Evolutionary conservation across 169 alveolate genomes (phyloP).

Genomic region (Plasmodium falciparum): DNA sequence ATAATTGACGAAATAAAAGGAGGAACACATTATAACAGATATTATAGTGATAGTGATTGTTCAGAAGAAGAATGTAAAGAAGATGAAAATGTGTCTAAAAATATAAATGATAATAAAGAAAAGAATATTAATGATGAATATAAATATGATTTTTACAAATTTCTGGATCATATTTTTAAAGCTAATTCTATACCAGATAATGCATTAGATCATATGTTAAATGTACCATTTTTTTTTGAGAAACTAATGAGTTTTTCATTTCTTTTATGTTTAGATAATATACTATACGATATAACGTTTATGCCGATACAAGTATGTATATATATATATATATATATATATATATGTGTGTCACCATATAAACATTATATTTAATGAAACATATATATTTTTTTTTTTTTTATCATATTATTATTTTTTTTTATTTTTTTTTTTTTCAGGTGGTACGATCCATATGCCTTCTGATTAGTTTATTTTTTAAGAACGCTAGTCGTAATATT

Average conservation of each 20-base stretch:
- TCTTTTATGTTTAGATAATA: slow-evolving; percentile 80
- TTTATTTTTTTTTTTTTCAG: not conserved
- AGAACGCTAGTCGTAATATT: slow-evolving; percentile 29
- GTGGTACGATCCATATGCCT: slow-evolving; percentile 35
- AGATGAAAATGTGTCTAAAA: not conserved
- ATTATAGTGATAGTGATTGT: slow-evolving; percentile 53
- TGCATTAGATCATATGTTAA: slow-evolving; percentile 79
- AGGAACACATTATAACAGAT: slow-evolving; percentile 53
- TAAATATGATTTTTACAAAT: slow-evolving; percentile 65
- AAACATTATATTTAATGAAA: not conserved
- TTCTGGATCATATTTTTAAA: slow-evolving; percentile 56
- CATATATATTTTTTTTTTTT: not conserved
- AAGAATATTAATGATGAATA: slow-evolving; percentile 23
- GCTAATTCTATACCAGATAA: slow-evolving; percentile 65
- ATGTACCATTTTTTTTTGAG: slow-evolving; percentile 81
- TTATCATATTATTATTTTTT: not conserved
- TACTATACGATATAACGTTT: slow-evolving; percentile 82
- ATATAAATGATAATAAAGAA: not conserved
- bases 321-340: not conserved
- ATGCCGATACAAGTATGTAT: slow-evolving; percentile 81
- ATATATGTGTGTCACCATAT: not conserved
- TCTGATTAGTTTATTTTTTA: slow-evolving; percentile 36
- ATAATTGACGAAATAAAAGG: slow-evolving; percentile 67
- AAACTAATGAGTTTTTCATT: slow-evolving; percentile 80
- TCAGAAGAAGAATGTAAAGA: slow-evolving; percentile 1